Conservation (phyloP, 306 rosid species). For the Acacia melanoxylon region DNA sequence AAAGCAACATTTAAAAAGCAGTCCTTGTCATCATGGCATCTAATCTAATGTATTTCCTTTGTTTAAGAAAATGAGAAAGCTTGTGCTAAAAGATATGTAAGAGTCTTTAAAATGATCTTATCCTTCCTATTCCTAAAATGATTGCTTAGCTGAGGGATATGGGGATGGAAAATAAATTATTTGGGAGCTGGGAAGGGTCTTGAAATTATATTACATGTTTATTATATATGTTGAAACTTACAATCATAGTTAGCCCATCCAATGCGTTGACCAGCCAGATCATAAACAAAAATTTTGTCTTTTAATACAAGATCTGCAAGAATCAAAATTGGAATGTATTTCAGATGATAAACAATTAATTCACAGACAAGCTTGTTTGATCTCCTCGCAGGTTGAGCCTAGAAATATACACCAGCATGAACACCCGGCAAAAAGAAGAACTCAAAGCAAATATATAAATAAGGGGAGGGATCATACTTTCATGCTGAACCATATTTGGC, state of each 20-base stretch:
- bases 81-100: not conserved
- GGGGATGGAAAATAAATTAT: slow-evolving; percentile 1
- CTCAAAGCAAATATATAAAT: not conserved
- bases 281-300: slow-evolving; percentile 89
- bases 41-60: not conserved
- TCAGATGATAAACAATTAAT: slow-evolving; percentile 11
- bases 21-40: not conserved
- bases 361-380: slow-evolving; percentile 10
- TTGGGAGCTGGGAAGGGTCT: slow-evolving; percentile 3
- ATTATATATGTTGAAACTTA: slow-evolving; percentile 50
- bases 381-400: not conserved
- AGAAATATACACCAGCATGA: slow-evolving; percentile 16
- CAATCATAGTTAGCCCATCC: slow-evolving; percentile 98
- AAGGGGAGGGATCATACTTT: not conserved
- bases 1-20: not conserved
- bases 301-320: slow-evolving; percentile 85
- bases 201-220: slow-evolving; percentile 2
- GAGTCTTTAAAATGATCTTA: slow-evolving; percentile 1
- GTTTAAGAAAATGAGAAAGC: slow-evolving; percentile 9
- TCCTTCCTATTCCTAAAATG: not conserved
- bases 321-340: not conserved
- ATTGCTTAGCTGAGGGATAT: not conserved
- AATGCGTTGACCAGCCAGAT: slow-evolving; percentile 78
- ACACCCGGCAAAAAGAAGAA: not conserved
- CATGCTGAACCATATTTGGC: not conserved